These are phyloP conservation scores for Pneumocystis murina DNA, from an alignment of 1,139 yeast genomes.

Conservation along the genomic window DNA sequence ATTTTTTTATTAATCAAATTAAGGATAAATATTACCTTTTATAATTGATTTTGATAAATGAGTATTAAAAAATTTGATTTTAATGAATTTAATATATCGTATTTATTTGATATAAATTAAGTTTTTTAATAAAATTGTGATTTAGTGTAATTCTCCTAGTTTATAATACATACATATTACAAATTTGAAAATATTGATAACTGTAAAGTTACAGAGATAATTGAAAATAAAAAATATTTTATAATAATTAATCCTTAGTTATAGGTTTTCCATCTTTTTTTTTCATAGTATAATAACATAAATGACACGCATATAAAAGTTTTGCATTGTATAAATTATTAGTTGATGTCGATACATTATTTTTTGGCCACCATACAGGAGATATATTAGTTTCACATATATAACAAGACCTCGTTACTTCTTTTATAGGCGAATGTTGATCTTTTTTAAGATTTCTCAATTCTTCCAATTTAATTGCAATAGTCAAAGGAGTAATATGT, in stretches of 20 bases:
- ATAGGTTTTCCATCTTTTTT: not conserved
- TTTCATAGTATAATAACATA: not conserved
- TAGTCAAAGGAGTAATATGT: slow-evolving; percentile 18
- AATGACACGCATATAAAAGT: not conserved
- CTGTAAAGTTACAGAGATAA: too few relatives aligned
- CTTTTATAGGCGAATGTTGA: slow-evolving; percentile 9
- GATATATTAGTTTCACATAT: not conserved
- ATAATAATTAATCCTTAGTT: not conserved
- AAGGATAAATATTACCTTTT: not conserved
- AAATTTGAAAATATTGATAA: not conserved
- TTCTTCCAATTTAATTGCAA: slow-evolving; percentile 19
- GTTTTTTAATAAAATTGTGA: not conserved
- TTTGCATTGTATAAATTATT: not conserved
- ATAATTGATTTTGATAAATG: not conserved
- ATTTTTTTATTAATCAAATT: not conserved
- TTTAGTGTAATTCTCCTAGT: not conserved
- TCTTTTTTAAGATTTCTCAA: slow-evolving; percentile 22
- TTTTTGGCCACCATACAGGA: slow-evolving; percentile 1
- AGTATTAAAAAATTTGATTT: not conserved
- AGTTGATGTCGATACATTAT: not conserved
- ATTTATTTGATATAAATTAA: not conserved
- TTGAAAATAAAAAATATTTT: not conserved
- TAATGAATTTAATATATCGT: not conserved
- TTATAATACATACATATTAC: not conserved
- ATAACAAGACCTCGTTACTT: not conserved